Conservation (phyloP, 148 eudicot species). For the Amaranthus hypochondriacus region DNA sequence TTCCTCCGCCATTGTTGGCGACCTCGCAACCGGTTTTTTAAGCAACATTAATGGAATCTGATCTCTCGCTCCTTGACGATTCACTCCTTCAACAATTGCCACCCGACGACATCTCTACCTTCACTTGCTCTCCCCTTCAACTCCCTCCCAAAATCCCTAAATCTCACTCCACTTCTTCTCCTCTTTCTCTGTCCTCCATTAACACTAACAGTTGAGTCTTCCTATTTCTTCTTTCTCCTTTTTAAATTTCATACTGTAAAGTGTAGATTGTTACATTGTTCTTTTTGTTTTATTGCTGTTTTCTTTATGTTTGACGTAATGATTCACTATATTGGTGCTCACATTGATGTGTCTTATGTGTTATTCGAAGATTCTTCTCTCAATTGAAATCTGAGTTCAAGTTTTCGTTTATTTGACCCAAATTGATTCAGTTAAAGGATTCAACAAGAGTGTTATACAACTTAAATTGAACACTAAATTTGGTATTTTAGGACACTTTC, state of each 20-base stretch:
- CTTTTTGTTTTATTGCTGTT: too few species aligned
- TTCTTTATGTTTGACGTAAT: too few species aligned
- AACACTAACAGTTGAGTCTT: not conserved
- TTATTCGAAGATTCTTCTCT: too few species aligned
- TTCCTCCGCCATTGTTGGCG: not conserved
- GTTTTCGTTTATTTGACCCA: too few species aligned
- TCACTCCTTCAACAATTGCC: constrained; percentile 29
- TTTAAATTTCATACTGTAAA: not conserved
- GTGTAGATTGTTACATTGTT: too few species aligned
- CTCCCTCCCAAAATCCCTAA: constrained; percentile 7
- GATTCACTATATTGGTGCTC: too few species aligned
- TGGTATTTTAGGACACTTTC: too few species aligned
- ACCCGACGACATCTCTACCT: constrained; percentile 18
- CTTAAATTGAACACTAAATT: too few species aligned
- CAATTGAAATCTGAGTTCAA: too few species aligned
- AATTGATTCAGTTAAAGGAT: too few species aligned
- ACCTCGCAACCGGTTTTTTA: not conserved
- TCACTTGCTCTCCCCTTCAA: not conserved
- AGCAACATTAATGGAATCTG: constrained; percentile 12
- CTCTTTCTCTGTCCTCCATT: not conserved
- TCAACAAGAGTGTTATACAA: too few species aligned
- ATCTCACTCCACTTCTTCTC: constrained; percentile 5
- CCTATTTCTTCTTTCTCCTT: not conserved
- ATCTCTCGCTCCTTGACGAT: constrained; percentile 42
- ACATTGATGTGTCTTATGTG: too few species aligned